Evolutionary conservation across 371 early-diverging fungal genomes (phyloP), one percentile per base, ranked within the genome.

Genomic region (Syncephalastrum sp.): DNA sequence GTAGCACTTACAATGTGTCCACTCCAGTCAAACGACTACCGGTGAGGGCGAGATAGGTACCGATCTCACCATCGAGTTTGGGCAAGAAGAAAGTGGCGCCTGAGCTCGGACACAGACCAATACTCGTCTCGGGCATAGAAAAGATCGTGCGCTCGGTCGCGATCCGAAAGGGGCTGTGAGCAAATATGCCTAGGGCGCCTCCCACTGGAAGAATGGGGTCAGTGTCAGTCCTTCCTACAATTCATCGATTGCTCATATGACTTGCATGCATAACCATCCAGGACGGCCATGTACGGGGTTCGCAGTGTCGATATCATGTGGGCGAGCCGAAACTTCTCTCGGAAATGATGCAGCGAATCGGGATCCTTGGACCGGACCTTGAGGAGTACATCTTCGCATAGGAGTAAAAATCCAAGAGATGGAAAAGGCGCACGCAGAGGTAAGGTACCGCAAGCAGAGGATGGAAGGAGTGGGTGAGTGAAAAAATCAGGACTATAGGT

Each of bases 71-170:
- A 65, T 98, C 97, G 63, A 98, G 64, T 27, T 95, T 78, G 7
- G 98, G 86, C 59, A 98, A 67, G 68, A 94, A 96, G 78, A 96
- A 97, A 29, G 91, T 86, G 3, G 92, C 94, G 16, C 98, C 99
- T 5, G 97, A 95, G 60, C 95, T 97, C 3, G 97, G 93, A 73
- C 93, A 93, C 33, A 96, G 78, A 5, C 99, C 98, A 57, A 97
- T 93, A 47, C 77, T 82, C 15, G 93, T 89, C 75, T 97, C 96
- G 13, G 95, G 96, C 89, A 96, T 92, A 19, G 97, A 91, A 68
- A 96, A 93, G 46, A 91, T 70, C 1, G 97, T 92, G 55, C 88
- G 84, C 68, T 98, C 98, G 15, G 94, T 96, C 13, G 92, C 96
- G 46, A 97, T 90, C 12, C 97, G 79, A 82, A 97, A 97, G 12